Evolutionary conservation across 2,329 filamentous ascomycete species (phyloP), one percentile per base, ranked within the genome.

Genomic region (Sporothrix globosa): DNA sequence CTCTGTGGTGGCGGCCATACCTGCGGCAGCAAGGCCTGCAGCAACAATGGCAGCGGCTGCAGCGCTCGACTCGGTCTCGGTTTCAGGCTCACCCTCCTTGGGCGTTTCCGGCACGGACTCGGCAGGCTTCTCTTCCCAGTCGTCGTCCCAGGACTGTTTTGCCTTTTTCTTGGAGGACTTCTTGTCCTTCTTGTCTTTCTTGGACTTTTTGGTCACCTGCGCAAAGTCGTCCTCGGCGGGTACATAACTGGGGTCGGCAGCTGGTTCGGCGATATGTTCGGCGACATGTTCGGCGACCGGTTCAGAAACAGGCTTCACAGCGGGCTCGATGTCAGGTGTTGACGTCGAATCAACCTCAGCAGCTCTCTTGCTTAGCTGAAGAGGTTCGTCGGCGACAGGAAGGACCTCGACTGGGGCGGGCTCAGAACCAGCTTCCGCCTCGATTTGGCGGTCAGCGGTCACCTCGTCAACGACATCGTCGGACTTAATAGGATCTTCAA

Each of bases 121-220:
- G 21, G 39, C 65, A 61, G 46, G 39, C 24, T 56, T 48, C 39
- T 70, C 46, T 19, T 70, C 58, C 41, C 41, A 46, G n/a, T 27
- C 19, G n/a, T 60, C 69, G 9, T 39, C 54, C n/a, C 53, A 30
- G 13, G 69, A 17, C 50, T 71, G 70, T 60, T 73, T 73, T 4
- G 58, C 66, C 72, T 75, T 74, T 30, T 56, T 67, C 65, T 73
- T 73, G 27, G 73, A 44, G 19, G 73, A 24, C 39, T 63, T 63
- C 39, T 63, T 54, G 52, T 54, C 73, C 70, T 76, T 76, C 72
- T 75, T 74, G 41, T 70, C 69, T 52, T 80, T 80, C 74, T 80
- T 80, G 46, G 77, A 77, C 72, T 80, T 81, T 72, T 78, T 80
- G 71, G 73, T 21, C 24, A 48, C 52, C n/a, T 39, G 39, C 4